phyloP scores from a whole-genome alignment of 768 basidiomycete species.

The Trametes elegans region DNA sequence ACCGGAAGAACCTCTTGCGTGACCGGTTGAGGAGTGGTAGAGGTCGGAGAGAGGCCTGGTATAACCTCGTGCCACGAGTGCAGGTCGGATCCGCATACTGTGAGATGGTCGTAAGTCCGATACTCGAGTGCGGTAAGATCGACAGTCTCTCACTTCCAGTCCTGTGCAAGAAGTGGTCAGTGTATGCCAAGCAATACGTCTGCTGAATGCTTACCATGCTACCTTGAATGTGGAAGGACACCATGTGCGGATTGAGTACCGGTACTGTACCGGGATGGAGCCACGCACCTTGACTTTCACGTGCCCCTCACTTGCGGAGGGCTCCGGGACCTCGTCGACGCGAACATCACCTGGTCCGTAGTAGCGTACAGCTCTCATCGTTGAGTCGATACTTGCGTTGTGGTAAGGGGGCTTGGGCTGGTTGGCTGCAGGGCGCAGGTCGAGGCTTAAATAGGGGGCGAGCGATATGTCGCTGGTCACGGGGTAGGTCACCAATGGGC shows the following conservation, averaged over 20 bases:
- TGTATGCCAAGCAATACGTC: too few species aligned
- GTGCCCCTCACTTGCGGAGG: slow-evolving; percentile 35
- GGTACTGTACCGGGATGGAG: background rate
- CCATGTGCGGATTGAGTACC: background rate
- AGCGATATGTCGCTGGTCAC: too few species aligned
- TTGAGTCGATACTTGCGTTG: too few species aligned
- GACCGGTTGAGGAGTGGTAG: slow-evolving; percentile 33
- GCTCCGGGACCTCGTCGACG: slow-evolving; percentile 43
- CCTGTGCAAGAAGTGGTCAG: too few species aligned
- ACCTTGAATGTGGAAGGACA: background rate
- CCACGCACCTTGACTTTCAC: slow-evolving; percentile 43
- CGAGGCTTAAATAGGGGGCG: too few species aligned
- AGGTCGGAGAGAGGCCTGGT: slow-evolving; percentile 30
- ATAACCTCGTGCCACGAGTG: slow-evolving; percentile 39
- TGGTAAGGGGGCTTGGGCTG: too few species aligned
- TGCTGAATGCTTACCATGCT: background rate
- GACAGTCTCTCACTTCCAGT: too few species aligned
- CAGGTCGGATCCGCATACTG: slow-evolving; percentile 48
- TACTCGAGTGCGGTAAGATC: too few species aligned
- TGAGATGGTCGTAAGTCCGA: too few species aligned
- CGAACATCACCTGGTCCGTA: slow-evolving; percentile 44
- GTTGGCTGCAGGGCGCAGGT: too few species aligned
- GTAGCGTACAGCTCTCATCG: slow-evolving; percentile 46
- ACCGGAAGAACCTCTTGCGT: slow-evolving; percentile 37
- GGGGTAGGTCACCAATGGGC: too few species aligned